phyloP scores from a whole-genome alignment of 129 eudicot genomes.

The Artemisia tridentata region DNA sequence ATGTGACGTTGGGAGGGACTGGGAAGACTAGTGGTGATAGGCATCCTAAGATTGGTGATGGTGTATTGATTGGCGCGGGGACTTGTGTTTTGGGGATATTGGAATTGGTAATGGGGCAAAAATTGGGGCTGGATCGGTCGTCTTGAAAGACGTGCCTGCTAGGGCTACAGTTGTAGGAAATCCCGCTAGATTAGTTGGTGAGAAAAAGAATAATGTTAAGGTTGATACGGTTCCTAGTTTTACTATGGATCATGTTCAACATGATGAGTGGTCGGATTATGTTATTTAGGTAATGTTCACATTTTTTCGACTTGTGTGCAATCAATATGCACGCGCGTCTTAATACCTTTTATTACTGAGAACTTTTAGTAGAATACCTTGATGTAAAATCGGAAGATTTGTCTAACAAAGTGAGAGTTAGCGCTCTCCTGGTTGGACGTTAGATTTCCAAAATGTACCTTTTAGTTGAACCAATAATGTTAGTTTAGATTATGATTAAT shows the following conservation, averaged over 20 bases:
- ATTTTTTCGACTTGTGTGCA: not conserved
- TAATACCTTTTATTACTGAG: too few species aligned
- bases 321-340: too few species aligned
- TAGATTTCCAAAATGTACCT: not conserved
- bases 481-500: conserved; percentile 20
- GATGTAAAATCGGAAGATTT: too few species aligned
- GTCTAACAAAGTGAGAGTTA: conserved; percentile 23
- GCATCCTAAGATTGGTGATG: conserved; percentile 92
- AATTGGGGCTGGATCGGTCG: conserved; percentile 94
- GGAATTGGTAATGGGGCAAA: conserved; percentile 79
- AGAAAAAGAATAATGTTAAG: conserved; percentile 63
- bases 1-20: conserved; percentile 92
- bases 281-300: conserved; percentile 45
- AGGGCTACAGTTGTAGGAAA: conserved; percentile 91
- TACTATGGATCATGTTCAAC: conserved; percentile 87
- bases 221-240: conserved; percentile 72
- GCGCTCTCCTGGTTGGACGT: conserved; percentile 15
- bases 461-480: conserved; percentile 10
- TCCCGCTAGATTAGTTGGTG: conserved; percentile 85
- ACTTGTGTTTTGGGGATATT: conserved; percentile 88
- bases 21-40: conserved; percentile 85
- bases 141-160: conserved; percentile 73
- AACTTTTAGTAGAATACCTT: too few species aligned
- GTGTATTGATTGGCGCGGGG: conserved; percentile 95
- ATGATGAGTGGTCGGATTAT: conserved; percentile 81